phyloP scores from a whole-genome alignment of 305 asterid species.

The Withania somnifera region DNA sequence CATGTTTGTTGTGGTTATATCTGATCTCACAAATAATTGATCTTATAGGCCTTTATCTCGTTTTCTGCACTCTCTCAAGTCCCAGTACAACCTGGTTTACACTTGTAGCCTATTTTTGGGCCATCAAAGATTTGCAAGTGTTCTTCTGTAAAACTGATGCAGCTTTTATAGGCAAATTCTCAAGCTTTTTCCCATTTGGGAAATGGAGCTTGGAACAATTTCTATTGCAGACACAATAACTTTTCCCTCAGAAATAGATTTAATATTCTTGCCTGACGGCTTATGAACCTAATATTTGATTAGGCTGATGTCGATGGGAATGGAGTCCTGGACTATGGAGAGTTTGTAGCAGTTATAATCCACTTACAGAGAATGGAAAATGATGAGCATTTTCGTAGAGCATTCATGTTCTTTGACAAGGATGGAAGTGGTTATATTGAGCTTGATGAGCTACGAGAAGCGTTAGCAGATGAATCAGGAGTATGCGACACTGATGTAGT shows the following conservation, averaged over 20 bases:
- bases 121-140: not conserved
- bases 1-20: not conserved
- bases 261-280: not conserved
- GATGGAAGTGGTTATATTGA: slow-evolving; percentile 88
- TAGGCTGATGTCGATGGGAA: slow-evolving; percentile 98
- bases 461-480: slow-evolving; percentile 78
- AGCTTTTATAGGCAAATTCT: not conserved
- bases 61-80: not conserved
- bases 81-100: not conserved
- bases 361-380: slow-evolving; percentile 94
- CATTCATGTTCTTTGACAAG: slow-evolving; percentile 85
- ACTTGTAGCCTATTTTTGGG: not conserved
- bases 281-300: not conserved
- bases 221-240: not conserved
- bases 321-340: slow-evolving; percentile 90
- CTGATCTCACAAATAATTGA: not conserved
- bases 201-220: not conserved
- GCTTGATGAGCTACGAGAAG: slow-evolving; percentile 70
- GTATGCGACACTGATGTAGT: slow-evolving; percentile 51
- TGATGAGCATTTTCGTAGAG: slow-evolving; percentile 82
- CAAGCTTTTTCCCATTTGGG: not conserved
- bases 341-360: slow-evolving; percentile 95
- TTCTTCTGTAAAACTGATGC: not conserved
- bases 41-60: not conserved
- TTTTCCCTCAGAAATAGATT: not conserved